Evolutionary conservation across 306 rosid genomes (phyloP).

Genomic region (Prunus salicina): DNA sequence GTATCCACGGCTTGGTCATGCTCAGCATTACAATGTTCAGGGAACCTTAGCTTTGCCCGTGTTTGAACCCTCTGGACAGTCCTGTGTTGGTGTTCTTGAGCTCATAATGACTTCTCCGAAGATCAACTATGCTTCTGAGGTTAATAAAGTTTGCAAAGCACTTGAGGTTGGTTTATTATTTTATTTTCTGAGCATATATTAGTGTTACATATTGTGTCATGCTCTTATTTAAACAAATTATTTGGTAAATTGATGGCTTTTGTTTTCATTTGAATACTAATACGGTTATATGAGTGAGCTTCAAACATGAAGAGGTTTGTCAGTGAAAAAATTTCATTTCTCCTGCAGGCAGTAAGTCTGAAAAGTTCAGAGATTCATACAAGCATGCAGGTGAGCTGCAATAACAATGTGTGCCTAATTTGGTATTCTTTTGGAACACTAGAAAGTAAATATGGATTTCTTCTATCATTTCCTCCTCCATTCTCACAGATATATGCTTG

Average conservation of each 20-base stretch:
- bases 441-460: slow-evolving; percentile 24
- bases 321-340: slow-evolving; percentile 34
- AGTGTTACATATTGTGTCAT: not conserved
- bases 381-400: slow-evolving; percentile 54
- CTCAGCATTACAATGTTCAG: slow-evolving; percentile 71
- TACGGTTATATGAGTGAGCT: not conserved
- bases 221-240: not conserved
- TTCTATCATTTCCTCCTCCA: slow-evolving; percentile 39
- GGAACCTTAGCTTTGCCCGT: slow-evolving; percentile 87
- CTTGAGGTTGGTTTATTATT: slow-evolving; percentile 63
- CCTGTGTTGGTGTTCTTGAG: slow-evolving; percentile 84
- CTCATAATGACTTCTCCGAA: slow-evolving; percentile 73
- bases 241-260: slow-evolving; percentile 8
- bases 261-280: not conserved
- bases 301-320: slow-evolving; percentile 23
- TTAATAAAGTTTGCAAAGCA: slow-evolving; percentile 87
- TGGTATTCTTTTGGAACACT: slow-evolving; percentile 18
- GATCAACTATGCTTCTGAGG: slow-evolving; percentile 85
- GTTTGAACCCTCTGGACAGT: slow-evolving; percentile 65
- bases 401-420: slow-evolving; percentile 24
- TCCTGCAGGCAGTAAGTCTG: slow-evolving; percentile 77
- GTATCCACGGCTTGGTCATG: slow-evolving; percentile 71
- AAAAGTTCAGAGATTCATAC: slow-evolving; percentile 74
- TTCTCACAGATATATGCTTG: slow-evolving; percentile 78
- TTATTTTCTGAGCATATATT: slow-evolving; percentile 11